Base-by-base conservation (phyloP, 2,329 filamentous ascomycete genomes). In the Mollisia scopiformis region DNA sequence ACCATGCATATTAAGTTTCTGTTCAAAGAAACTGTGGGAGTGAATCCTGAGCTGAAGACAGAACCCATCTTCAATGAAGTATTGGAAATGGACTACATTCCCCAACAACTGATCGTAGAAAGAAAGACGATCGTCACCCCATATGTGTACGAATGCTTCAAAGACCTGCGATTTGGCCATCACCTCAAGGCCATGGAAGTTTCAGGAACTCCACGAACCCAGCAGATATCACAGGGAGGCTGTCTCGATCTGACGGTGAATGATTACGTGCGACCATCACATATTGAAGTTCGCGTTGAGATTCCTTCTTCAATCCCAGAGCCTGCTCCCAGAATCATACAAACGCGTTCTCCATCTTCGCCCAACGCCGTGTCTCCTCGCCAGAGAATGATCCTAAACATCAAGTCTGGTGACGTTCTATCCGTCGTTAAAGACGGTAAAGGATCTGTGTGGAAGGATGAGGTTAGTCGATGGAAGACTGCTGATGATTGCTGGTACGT, bases 81-180 rank as follows among this genome's bases (percentile, higher is more conserved):
- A 1, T 28, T 72, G 8, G 55, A 66, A 3, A 66, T 73, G 6
- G 66, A 60, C 11, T 71, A 71, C 3, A 73, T 80, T 21, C 62
- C 62, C 6, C 23, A 59, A 19, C 69, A 74, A 35, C 19, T 51
- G n/a, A 59, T 65, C 11, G 59, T 66, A 66, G 62, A 71, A 65
- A 39, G 58, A 43, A 41, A 73, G 3, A 94, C 91, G 0, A 75
- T 91, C 0, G 88, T 93, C 0, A 94, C 92, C 0, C 84, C 88
- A 0, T 91, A 89, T 58, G 83, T 90, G 0, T 82, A 85, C 62
- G 70, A 84, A 2, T 84, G 84, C 57, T 95, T 95, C 64, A 77
- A 79, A 2, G 75, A 88, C 21, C 81, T 92, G 72, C 82, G 82
- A 4, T 90, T 88, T 67, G 84, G 79, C 0, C 71, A 78, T 2